Percentiles rank a stretch among this genome's conserved stretches.
Conservation (phyloP, 2,329 filamentous ascomycete genomes). For the Rutstroemia sp. region DNA sequence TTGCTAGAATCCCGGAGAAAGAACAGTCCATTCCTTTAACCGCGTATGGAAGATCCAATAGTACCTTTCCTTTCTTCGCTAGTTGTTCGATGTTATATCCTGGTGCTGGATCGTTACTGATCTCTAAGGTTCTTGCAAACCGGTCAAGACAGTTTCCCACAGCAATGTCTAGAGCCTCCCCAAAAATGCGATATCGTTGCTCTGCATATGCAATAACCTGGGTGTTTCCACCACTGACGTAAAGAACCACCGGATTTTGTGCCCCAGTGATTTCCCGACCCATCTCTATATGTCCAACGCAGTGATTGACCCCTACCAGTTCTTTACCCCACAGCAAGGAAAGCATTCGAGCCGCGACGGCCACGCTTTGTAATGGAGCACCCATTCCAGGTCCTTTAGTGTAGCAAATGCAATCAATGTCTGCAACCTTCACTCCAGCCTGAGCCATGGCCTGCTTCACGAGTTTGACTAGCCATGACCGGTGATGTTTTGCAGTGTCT, state of each 20-base stretch:
- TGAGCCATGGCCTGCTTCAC: conserved; percentile 70
- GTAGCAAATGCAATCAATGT: conserved; percentile 91
- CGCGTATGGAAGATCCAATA: conserved; percentile 87
- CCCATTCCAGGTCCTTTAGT: conserved; percentile 97
- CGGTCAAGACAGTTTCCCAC: conserved; percentile 96
- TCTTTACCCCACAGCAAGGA: conserved; percentile 78
- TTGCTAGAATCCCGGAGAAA: conserved; percentile 85
- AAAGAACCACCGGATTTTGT: conserved; percentile 85
- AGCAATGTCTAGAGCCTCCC: conserved; percentile 93
- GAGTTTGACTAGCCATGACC: conserved; percentile 73
- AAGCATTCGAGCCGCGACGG: conserved; percentile 76
- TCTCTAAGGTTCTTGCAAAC: conserved; percentile 83
- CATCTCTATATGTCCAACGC: conserved; percentile 99
- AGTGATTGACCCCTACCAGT: conserved; percentile 96
- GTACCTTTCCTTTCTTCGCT: conserved; percentile 61
- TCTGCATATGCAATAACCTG: conserved; percentile 97
- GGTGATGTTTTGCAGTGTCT: conserved; percentile 90
- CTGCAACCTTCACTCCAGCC: conserved; percentile 51
- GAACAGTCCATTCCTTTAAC: conserved; percentile 99
- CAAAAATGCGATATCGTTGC: conserved; percentile 93
- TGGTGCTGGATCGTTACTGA: conserved; percentile 92
- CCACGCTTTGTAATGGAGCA: conserved; percentile 79
- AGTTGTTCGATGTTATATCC: conserved; percentile 98
- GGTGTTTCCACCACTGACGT: conserved; percentile 93
- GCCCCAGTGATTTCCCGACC: conserved; percentile 87